These are phyloP conservation scores for Alternaria rosae DNA, from an alignment of 2,329 filamentous ascomycete species.

Conservation along the genomic window DNA sequence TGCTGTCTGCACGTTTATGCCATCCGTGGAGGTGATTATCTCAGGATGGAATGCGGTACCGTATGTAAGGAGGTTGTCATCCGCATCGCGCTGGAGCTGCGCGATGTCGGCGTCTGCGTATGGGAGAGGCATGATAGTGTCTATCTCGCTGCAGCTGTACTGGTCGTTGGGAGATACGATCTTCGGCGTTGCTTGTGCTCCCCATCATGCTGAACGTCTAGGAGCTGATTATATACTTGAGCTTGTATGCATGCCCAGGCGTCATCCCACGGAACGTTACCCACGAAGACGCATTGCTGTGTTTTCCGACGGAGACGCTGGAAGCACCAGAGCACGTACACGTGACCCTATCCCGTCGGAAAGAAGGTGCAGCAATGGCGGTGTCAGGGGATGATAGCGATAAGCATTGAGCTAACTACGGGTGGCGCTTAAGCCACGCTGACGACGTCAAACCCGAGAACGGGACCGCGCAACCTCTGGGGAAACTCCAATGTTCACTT, in stretches of 20 bases:
- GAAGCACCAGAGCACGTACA: neutral
- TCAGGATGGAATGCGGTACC: constrained; percentile 39
- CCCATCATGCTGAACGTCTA: neutral
- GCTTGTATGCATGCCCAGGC: neutral
- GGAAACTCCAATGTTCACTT: neutral
- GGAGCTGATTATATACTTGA: neutral
- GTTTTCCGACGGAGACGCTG: constrained; percentile 12
- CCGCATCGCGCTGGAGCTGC: constrained; percentile 31
- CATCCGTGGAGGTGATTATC: constrained; percentile 38
- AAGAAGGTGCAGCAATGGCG: neutral
- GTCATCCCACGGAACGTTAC: neutral
- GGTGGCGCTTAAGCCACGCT: neutral
- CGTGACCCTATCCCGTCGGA: neutral
- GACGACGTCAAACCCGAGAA: neutral
- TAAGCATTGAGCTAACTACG: constrained; percentile 1
- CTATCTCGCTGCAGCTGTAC: neutral
- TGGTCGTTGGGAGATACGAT: neutral
- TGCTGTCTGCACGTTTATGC: constrained; percentile 40
- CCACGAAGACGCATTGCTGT: neutral
- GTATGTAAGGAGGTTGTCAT: constrained; percentile 30
- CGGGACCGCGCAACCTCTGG: neutral
- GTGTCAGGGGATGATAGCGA: neutral
- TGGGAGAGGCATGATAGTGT: constrained; percentile 20
- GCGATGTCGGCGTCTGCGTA: constrained; percentile 23
- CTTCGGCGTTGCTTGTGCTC: neutral